Percentiles rank a stretch among this genome's conserved stretches.
Evolutionary conservation across 2,329 filamentous ascomycete genomes (phyloP).

Genomic region (Pseudocercospora musae): DNA sequence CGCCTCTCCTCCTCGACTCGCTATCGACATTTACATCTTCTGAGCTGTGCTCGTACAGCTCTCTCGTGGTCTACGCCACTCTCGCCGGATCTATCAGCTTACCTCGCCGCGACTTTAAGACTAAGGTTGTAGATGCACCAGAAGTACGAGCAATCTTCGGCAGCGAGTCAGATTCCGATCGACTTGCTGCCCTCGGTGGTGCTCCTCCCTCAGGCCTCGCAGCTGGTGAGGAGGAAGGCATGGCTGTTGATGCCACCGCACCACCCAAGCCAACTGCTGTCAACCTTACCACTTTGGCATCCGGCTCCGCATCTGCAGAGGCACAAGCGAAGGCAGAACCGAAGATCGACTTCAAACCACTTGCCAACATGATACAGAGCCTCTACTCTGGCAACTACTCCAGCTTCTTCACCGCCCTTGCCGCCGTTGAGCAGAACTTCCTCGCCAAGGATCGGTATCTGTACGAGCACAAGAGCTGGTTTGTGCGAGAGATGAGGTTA

Average conservation of each 20-base stretch:
- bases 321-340: slow-evolving; percentile 76
- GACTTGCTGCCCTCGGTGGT: slow-evolving; percentile 76
- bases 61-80: slow-evolving; percentile 90
- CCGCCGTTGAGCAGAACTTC: slow-evolving; percentile 88
- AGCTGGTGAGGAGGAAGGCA: slow-evolving; percentile 67
- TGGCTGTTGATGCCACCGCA: slow-evolving; percentile 44
- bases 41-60: slow-evolving; percentile 95
- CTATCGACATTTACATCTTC: slow-evolving; percentile 98
- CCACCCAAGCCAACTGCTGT: slow-evolving; percentile 63
- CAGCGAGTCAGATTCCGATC: slow-evolving; percentile 70
- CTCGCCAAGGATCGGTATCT: slow-evolving; percentile 91
- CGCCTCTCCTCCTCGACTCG: slow-evolving; percentile 91
- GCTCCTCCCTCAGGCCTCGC: slow-evolving; percentile 77
- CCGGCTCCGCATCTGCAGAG: slow-evolving; percentile 46
- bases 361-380: slow-evolving; percentile 84
- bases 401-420: slow-evolving; percentile 86
- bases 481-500: slow-evolving; percentile 96
- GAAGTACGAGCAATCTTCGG: slow-evolving; percentile 98
- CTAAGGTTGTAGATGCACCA: slow-evolving; percentile 95
- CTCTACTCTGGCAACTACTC: slow-evolving; percentile 93
- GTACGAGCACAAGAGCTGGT: slow-evolving; percentile 94
- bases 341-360: slow-evolving; percentile 81
- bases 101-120: slow-evolving; percentile 97
- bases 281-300: slow-evolving; percentile 80
- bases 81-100: slow-evolving; percentile 90